Conservation (phyloP, 441 rosid species). For the Raphanus hybrid region DNA sequence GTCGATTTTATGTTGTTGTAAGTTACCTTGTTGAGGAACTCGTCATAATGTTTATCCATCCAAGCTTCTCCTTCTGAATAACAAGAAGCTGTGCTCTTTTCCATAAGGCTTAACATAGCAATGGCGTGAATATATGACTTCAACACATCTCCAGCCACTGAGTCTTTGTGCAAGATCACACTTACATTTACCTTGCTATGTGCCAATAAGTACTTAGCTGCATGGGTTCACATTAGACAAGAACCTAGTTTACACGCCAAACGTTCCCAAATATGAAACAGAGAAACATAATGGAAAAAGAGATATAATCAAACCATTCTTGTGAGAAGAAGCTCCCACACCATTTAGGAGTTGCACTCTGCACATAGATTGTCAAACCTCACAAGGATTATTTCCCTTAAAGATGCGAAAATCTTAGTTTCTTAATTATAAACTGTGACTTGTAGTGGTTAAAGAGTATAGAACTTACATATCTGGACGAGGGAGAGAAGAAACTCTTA, state of each 20-base stretch:
- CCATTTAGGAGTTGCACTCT: constrained; percentile 66
- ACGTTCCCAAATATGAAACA: not conserved
- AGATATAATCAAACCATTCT: constrained; percentile 54
- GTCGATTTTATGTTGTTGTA: not conserved
- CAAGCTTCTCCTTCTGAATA: constrained; percentile 66
- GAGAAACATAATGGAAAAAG: not conserved
- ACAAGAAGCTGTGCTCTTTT: constrained; percentile 31
- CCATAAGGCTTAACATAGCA: constrained; percentile 52
- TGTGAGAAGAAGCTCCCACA: constrained; percentile 53
- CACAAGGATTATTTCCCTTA: not conserved
- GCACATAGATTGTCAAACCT: constrained; percentile 37
- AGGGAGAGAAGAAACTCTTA: constrained; percentile 74
- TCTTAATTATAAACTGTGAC: not conserved
- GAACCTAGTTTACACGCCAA: not conserved
- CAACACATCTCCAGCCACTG: constrained; percentile 66
- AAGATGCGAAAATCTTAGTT: not conserved
- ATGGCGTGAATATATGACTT: constrained; percentile 82
- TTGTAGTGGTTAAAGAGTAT: constrained; percentile 2
- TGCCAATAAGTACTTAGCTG: constrained; percentile 70
- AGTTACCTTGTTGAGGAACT: constrained; percentile 69
- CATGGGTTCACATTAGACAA: not conserved
- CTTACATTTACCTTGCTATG: constrained; percentile 56
- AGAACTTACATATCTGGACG: constrained; percentile 66
- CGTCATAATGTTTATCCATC: constrained; percentile 75
- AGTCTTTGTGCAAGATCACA: constrained; percentile 66